phyloP scores from a whole-genome alignment of 805 yeast species.

The Tetrapisispora iriomotensis region DNA sequence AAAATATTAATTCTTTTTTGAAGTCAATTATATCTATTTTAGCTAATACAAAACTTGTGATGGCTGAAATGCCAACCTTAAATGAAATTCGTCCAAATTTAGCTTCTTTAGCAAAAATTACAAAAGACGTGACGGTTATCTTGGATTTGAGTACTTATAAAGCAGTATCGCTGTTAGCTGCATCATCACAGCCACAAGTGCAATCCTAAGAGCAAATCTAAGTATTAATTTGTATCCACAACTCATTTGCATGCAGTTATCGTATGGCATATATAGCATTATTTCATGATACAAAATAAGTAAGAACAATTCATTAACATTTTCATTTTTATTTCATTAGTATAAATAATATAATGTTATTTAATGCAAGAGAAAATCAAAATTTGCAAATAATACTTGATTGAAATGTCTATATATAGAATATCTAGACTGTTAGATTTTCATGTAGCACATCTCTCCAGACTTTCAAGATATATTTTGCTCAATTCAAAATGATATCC shows the following conservation, averaged over 20 bases:
- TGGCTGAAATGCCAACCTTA: conserved; percentile 70
- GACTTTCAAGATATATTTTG: conserved; percentile 34
- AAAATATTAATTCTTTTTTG: conserved; percentile 70
- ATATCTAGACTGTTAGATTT: too few species aligned
- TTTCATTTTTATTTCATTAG: not conserved
- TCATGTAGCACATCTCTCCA: conserved; percentile 28
- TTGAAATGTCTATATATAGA: too few species aligned
- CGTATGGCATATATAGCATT: too few species aligned
- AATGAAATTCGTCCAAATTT: conserved; percentile 72
- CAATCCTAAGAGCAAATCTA: not conserved
- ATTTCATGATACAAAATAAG: too few species aligned
- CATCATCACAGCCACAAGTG: conserved; percentile 4
- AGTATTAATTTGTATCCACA: too few species aligned
- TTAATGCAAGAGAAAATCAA: too few species aligned
- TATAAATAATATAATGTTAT: not conserved
- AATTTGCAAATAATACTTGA: too few species aligned
- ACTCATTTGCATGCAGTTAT: too few species aligned
- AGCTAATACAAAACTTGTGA: conserved; percentile 72
- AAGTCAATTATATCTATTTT: conserved; percentile 76
- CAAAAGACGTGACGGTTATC: conserved; percentile 85
- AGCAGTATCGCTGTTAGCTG: conserved; percentile 17
- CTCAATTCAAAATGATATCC: conserved; percentile 39
- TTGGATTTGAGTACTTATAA: conserved; percentile 56
- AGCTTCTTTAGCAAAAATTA: conserved; percentile 73
- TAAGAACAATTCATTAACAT: not conserved